Evolutionary conservation across 306 rosid species (phyloP).

Genomic region (Alnus rubra): DNA sequence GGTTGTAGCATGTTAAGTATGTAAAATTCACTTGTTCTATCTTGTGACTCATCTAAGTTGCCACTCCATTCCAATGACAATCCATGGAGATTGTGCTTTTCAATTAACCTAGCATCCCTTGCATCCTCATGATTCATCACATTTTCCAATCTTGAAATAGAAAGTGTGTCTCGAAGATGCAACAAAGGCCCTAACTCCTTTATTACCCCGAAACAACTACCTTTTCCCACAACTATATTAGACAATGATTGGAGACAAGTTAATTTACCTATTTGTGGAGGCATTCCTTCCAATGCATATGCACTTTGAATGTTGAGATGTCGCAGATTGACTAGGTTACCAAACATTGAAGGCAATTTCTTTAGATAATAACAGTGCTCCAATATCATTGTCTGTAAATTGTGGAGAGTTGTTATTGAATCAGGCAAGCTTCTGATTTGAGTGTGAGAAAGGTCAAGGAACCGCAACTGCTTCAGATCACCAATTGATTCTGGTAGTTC

Average conservation of each 20-base stretch:
- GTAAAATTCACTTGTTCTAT: rapidly evolving
- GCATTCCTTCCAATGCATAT: too few species aligned
- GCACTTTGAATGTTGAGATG: too few species aligned
- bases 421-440: too few species aligned
- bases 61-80: not conserved
- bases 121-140: not conserved
- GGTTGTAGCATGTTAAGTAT: not conserved
- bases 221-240: too few species aligned
- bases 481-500: not conserved
- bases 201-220: too few species aligned
- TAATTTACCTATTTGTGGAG: too few species aligned
- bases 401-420: too few species aligned
- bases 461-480: not conserved
- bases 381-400: slow-evolving; percentile 1
- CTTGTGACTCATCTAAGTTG: too few species aligned
- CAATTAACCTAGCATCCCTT: not conserved
- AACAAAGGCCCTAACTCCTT: not conserved
- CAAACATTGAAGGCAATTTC: not conserved
- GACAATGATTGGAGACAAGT: not conserved
- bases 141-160: not conserved
- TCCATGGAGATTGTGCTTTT: not conserved
- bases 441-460: not conserved
- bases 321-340: too few species aligned
- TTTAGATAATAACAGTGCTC: not conserved
- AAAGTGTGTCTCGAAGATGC: not conserved